A percentile compares a stretch with the other conserved stretches of the same genome.
These are phyloP conservation scores for Cryphonectria carpinicola DNA, from an alignment of 2,329 filamentous ascomycete genomes.

Conservation along the genomic window DNA sequence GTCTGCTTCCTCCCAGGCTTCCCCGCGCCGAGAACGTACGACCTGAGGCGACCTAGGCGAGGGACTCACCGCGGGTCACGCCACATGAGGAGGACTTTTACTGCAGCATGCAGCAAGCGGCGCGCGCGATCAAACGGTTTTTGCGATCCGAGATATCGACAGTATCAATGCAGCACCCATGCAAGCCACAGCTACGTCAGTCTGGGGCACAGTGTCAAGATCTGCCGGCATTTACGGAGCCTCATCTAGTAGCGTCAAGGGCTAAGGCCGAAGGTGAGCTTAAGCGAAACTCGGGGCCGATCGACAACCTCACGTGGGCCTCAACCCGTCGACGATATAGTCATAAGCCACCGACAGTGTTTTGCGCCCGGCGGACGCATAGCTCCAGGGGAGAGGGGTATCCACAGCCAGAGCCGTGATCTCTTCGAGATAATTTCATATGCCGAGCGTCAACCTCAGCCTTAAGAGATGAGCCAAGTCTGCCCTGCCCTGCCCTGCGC, in stretches of 20 bases:
- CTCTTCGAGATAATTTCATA: background rate
- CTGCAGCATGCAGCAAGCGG: background rate
- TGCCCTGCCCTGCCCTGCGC: too few relatives aligned
- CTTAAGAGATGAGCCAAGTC: background rate
- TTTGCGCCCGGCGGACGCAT: background rate
- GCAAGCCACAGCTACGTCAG: constrained; percentile 20
- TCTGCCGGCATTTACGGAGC: constrained; percentile 30
- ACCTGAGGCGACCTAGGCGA: background rate
- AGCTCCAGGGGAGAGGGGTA: background rate
- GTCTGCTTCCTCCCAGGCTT: background rate
- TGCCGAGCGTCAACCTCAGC: too few relatives aligned
- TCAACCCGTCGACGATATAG: background rate
- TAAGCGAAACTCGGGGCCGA: constrained; percentile 12
- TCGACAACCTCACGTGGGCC: constrained; percentile 12
- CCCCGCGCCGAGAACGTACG: constrained; percentile 10
- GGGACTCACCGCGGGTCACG: background rate
- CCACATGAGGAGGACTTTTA: background rate
- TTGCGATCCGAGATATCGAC: background rate
- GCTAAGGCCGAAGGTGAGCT: background rate
- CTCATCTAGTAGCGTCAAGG: constrained; percentile 27
- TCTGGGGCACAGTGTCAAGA: constrained; percentile 26
- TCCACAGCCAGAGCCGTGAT: background rate
- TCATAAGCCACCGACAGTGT: background rate
- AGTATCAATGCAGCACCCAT: background rate
- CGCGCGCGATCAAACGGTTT: background rate